Conservation (phyloP, 176 grass and related monocot species). For the Musa troglodytarum region DNA sequence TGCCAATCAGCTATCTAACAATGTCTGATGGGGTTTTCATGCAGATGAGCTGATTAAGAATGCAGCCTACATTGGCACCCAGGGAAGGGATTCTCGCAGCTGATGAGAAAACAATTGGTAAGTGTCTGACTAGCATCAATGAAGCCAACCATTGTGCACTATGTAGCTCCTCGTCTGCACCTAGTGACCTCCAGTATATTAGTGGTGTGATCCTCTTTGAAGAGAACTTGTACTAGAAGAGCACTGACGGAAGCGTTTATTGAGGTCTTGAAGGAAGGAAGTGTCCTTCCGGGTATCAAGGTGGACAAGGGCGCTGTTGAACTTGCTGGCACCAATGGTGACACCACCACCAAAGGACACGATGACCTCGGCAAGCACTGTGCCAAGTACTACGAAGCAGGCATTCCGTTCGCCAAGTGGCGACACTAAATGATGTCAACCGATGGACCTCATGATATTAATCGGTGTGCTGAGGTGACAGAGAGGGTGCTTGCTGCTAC, state of each 20-base stretch:
- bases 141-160: no score
- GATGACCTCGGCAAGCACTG: not conserved
- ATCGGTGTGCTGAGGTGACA: not conserved
- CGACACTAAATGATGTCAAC: not conserved
- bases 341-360: not conserved
- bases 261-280: not conserved
- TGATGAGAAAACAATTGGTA: no score
- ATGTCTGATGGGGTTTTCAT: no score
- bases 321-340: not conserved
- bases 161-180: no score
- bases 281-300: not conserved
- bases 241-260: not conserved
- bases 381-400: not conserved
- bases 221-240: not conserved
- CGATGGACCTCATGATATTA: not conserved
- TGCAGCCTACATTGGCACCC: no score
- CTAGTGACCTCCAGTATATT: no score
- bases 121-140: no score
- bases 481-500: not conserved
- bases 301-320: not conserved
- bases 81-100: no score
- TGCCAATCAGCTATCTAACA: no score
- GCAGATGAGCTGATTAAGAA: no score
- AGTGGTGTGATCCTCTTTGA: not conserved
- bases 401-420: not conserved